These are phyloP conservation scores for Stromatinia cepivora DNA, from an alignment of 2,329 filamentous ascomycete genomes.

Conservation along the genomic window DNA sequence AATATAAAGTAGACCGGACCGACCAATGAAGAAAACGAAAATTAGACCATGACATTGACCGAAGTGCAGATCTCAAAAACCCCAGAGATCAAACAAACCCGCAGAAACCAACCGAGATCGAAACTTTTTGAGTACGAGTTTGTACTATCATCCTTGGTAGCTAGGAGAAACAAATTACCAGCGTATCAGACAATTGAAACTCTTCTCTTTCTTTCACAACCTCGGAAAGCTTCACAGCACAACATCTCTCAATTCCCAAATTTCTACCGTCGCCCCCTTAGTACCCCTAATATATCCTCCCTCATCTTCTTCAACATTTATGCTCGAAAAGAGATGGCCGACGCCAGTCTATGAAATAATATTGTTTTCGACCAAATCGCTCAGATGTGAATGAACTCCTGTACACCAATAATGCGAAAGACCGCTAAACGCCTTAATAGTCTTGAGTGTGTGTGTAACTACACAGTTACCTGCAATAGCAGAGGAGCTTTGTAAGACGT, in stretches of 20 bases:
- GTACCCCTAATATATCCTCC: conserved; percentile 23
- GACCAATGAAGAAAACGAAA: conserved; percentile 25
- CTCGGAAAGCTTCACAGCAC: conserved; percentile 35
- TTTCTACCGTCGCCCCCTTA: conserved; percentile 26
- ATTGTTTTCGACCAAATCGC: conserved; percentile 39
- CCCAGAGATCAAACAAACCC: conserved; percentile 26
- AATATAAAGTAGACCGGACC: conserved; percentile 22
- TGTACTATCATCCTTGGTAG: conserved; percentile 25
- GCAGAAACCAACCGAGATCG: conserved; percentile 29
- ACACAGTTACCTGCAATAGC: conserved; percentile 34
- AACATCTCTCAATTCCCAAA: conserved; percentile 34
- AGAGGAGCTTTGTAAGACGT: conserved; percentile 24
- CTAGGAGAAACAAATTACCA: conserved; percentile 33
- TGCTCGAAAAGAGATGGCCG: conserved; percentile 36
- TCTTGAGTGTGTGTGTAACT: conserved; percentile 36
- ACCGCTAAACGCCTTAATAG: conserved; percentile 39
- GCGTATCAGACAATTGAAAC: conserved; percentile 26
- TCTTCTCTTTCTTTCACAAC: conserved; percentile 23
- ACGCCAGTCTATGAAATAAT: conserved; percentile 41
- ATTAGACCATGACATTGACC: conserved; percentile 31
- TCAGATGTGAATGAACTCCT: conserved; percentile 41
- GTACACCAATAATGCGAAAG: conserved; percentile 40
- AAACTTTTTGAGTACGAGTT: conserved; percentile 29
- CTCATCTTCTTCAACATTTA: conserved; percentile 28
- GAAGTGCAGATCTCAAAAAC: conserved; percentile 28